Percentiles rank a stretch among this genome's conserved stretches.
Conservation (phyloP, 2,329 filamentous ascomycete species). For the Aspergillus oerlinghausenensis region DNA sequence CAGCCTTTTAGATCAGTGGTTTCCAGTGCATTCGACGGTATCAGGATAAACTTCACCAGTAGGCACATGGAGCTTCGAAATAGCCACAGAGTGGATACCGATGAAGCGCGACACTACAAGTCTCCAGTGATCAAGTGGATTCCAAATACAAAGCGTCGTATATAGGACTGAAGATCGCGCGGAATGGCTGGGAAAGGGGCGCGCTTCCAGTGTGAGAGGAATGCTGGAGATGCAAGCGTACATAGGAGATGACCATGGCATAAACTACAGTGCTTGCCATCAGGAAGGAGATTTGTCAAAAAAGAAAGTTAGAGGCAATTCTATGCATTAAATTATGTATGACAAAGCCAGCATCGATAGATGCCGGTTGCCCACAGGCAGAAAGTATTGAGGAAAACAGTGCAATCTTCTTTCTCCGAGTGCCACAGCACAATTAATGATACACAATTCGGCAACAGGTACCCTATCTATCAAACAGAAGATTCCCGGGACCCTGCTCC, state of each 20-base stretch:
- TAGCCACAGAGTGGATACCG: too few species aligned
- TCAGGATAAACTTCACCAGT: neutral
- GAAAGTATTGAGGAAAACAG: constrained; percentile 12
- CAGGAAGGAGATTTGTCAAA: too few species aligned
- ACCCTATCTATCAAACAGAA: constrained; percentile 15
- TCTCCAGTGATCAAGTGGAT: neutral
- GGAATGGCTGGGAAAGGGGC: too few species aligned
- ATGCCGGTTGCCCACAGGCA: constrained; percentile 1
- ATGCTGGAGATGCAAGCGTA: too few species aligned
- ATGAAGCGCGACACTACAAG: neutral
- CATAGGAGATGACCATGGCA: too few species aligned
- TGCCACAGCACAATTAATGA: constrained; percentile 27
- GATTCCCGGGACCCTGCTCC: constrained; percentile 11
- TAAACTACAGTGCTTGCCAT: neutral
- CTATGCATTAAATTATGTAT: constrained; percentile 14
- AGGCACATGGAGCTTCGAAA: neutral
- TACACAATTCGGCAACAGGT: constrained; percentile 23
- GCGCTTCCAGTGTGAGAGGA: too few species aligned
- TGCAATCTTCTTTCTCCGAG: constrained; percentile 30
- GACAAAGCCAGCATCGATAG: constrained; percentile 12
- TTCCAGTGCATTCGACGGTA: too few species aligned
- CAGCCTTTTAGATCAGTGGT: too few species aligned
- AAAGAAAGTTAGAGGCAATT: neutral
- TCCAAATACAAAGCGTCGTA: too few species aligned
- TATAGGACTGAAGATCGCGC: too few species aligned